These are phyloP conservation scores for Planoprotostelium fungivorum DNA, from an alignment of 78 protist genomes.

Conservation along the genomic window DNA sequence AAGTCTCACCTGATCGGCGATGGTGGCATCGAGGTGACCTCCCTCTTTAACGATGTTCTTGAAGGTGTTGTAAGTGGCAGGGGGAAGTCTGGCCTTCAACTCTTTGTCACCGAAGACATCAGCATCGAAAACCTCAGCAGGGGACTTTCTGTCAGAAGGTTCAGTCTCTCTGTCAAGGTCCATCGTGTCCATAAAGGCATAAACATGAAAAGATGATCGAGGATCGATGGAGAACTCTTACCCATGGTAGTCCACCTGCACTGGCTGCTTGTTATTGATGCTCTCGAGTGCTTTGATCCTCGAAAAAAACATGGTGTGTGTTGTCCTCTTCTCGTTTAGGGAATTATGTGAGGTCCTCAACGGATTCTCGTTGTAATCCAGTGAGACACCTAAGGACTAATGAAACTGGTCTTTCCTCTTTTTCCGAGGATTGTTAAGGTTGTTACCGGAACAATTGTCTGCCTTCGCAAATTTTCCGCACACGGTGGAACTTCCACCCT, in stretches of 20 bases:
- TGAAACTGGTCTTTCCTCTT: too few relatives aligned
- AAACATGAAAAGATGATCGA: too few relatives aligned
- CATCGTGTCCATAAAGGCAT: neutral
- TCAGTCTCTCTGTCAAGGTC: neutral
- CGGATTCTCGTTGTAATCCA: too few relatives aligned
- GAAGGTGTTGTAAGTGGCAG: neutral
- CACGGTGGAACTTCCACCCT: too few relatives aligned
- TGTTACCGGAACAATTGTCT: too few relatives aligned
- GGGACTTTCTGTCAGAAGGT: neutral
- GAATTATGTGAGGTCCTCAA: too few relatives aligned
- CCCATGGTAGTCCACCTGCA: neutral
- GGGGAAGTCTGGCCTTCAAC: neutral
- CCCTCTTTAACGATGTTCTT: neutral
- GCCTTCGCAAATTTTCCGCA: too few relatives aligned
- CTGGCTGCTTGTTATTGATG: neutral
- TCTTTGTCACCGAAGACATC: conserved; percentile 10
- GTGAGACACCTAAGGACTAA: too few relatives aligned
- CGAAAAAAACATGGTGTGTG: neutral
- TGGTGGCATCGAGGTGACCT: neutral
- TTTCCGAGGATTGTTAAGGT: too few relatives aligned
- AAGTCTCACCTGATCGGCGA: conserved; percentile 5
- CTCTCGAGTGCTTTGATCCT: neutral
- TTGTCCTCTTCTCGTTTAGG: too few relatives aligned
- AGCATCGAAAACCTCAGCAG: neutral
- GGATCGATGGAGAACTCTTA: too few relatives aligned